phyloP scores from a whole-genome alignment of 2,329 filamentous ascomycete genomes.

The Endothia cerciana region DNA sequence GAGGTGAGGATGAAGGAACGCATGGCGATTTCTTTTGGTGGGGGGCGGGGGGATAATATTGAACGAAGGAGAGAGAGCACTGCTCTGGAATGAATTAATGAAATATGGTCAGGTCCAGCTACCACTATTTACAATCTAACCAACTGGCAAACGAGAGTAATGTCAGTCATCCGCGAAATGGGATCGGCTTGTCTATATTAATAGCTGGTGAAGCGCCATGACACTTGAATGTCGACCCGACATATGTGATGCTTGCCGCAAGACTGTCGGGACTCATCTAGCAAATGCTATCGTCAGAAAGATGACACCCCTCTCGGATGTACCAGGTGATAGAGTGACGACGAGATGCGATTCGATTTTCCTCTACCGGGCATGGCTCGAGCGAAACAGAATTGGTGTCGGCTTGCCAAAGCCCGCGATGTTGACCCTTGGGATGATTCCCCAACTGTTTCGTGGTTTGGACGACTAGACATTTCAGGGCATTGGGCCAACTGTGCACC shows the following conservation, averaged over 20 bases:
- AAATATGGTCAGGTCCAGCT: not conserved
- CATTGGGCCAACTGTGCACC: not conserved
- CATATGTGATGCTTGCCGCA: too few relatives aligned
- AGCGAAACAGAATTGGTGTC: conserved; percentile 23
- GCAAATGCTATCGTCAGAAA: not conserved
- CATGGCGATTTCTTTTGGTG: conserved; percentile 3
- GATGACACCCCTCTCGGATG: too few relatives aligned
- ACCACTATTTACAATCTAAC: conserved; percentile 13
- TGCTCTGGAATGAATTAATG: not conserved
- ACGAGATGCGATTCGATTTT: conserved; percentile 19
- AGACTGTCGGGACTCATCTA: not conserved
- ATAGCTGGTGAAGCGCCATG: not conserved
- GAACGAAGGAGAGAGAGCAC: not conserved
- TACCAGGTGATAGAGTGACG: not conserved
- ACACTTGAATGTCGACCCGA: too few relatives aligned
- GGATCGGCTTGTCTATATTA: conserved; percentile 1
- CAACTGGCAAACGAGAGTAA: not conserved
- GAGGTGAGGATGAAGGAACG: conserved; percentile 22
- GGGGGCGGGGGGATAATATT: not conserved
- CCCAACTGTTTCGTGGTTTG: conserved; percentile 23
- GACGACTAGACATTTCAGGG: conserved; percentile 18
- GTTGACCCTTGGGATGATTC: conserved; percentile 24
- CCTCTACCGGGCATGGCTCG: conserved; percentile 5
- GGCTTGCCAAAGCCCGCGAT: conserved; percentile 25
- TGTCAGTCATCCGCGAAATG: not conserved